A percentile compares a stretch with the other conserved stretches of the same genome.
Evolutionary conservation across 2,329 filamentous ascomycete genomes (phyloP).

Genomic region (Botrytis cinerea): DNA sequence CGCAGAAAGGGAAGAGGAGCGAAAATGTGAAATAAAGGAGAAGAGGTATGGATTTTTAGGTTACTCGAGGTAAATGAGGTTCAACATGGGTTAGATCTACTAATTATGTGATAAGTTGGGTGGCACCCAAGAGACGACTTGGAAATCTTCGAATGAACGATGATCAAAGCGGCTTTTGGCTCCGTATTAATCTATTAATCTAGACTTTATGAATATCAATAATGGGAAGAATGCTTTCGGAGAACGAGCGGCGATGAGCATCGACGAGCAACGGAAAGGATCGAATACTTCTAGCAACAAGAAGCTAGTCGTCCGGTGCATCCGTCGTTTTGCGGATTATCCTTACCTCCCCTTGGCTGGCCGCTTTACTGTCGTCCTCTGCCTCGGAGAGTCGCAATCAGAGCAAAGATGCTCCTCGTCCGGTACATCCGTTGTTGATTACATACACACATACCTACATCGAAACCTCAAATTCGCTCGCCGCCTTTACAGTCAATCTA

Average conservation of each 20-base stretch:
- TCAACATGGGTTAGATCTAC: slow-evolving; percentile 17
- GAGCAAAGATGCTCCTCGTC: background rate
- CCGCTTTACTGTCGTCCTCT: background rate
- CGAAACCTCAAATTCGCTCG: background rate
- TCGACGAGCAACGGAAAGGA: background rate
- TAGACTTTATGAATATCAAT: background rate
- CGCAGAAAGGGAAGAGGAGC: background rate
- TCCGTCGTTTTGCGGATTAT: background rate
- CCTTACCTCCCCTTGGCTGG: background rate
- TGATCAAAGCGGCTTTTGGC: background rate
- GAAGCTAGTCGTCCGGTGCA: background rate
- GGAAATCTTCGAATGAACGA: background rate
- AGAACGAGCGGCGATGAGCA: background rate
- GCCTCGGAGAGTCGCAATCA: background rate
- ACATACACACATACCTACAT: background rate
- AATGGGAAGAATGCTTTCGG: background rate
- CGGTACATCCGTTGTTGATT: background rate
- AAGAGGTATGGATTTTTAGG: background rate
- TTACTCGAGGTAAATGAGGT: slow-evolving; percentile 21
- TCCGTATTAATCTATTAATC: background rate
- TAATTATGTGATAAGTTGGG: background rate
- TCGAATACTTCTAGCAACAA: background rate
- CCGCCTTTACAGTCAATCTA: background rate
- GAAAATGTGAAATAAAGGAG: slow-evolving; percentile 5
- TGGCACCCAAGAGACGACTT: background rate